Evolutionary conservation across 1,284 basidiomycete species (phyloP), one percentile per base, ranked within the genome.

Genomic region (Ceratobasidium sp.): DNA sequence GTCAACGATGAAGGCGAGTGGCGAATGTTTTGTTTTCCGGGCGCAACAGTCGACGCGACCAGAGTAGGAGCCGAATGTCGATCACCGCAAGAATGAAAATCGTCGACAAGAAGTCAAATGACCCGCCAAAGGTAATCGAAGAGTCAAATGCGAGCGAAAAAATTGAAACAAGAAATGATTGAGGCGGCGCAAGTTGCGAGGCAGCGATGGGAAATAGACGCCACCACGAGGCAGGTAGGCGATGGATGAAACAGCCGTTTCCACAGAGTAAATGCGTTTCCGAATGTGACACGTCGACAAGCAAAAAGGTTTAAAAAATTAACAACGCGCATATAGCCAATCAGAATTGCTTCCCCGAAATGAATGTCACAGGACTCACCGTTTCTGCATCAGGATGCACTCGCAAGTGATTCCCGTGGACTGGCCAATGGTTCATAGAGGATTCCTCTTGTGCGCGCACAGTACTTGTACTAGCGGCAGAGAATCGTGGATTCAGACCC

Each of bases 401-500:
- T 33, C 44, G 14, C 23, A 33, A 11, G n/a, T 66, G 60, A 54
- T 54, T 54, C 5, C 21, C 47, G n/a, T 54, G 60, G n/a, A 25
- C 39, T 54, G 42, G 14, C 60, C 27, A 54, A 25, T 53, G 33
- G 16, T 66, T 66, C 50, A 54, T 19, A 33, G 39, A 47, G 27
- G 41, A 30, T 29, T 25, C 39, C 25, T 54, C 50, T 42, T 66
- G 60, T 13, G 60, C 50, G 27, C 50, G 60, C 9, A 66, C 36
- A 33, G 59, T 62, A 14, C 47, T 50, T 16, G 44, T 36, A 50
- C 60, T 66, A 21, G 60, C 50, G n/a, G 41, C 27, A 46, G 60
- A 66, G 21, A 54, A 54, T 30, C 60, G 60, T 23, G 60, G 60
- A 30, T 66, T 66, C 39, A 66, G 39, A 5, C 60, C 60, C 16